Evolutionary conservation across 2,329 filamentous ascomycete genomes (phyloP), one percentile per base, ranked within the genome.

Genomic region (Didymella lethalis): DNA sequence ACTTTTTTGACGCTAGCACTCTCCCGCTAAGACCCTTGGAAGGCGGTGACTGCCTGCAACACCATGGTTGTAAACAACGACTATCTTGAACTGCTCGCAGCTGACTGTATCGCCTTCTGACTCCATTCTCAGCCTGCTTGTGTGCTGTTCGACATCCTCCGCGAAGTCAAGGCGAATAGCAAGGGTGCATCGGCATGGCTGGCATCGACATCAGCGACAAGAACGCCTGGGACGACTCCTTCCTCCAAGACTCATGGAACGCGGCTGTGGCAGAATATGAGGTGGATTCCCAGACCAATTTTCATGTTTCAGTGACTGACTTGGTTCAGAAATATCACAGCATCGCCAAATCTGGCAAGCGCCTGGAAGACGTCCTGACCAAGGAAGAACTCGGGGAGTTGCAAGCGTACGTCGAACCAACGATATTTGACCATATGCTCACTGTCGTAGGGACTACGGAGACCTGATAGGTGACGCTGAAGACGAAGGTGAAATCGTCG

Each of bases 181-280:
- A 16, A 20, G 20, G 20, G 7, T 7, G 23, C 32, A 28, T 43
- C 51, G n/a, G 26, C 6, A 75, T 73, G 70, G 64, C 64, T 66
- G 16, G 60, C 59, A 14, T 76, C 20, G 69, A 66, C 44, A 66
- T 76, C 57, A 67, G 64, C 36, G 71, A 76, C 58, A 62, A 62
- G 44, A 67, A 73, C 56, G 70, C 70, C n/a, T 77, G 73, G 76
- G 76, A 78, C 64, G 77, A 78, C 67, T 72, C 72, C 32, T 71
- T 71, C 36, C 57, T 77, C 57, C 65, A 74, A 41, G 61, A 72
- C 41, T 72, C 70, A 2, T 78, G 76, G 76, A 67, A 77, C 12
- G 68, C 71, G 25, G 75, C 74, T 7, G 62, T 77, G 40, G 66
- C 68, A 16, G 76, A 78, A 57, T 78, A 78, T 59, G 70, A 75